Evolutionary conservation across 2,329 filamentous ascomycete species (phyloP).

Genomic region (Triangularia setosa): DNA sequence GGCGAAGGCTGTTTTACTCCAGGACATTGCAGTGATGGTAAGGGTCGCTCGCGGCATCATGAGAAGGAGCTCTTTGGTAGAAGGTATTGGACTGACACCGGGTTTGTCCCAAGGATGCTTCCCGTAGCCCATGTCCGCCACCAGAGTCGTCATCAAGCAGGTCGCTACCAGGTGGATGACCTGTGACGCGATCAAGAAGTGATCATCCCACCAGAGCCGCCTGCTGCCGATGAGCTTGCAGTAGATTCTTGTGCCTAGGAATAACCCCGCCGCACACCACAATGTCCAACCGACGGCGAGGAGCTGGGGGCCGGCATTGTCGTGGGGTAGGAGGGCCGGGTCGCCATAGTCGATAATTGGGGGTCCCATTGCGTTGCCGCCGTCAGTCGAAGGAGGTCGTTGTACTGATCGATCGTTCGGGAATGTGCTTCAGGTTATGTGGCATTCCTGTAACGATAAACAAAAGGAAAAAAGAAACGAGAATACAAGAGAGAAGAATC

Average conservation of each 20-base stretch:
- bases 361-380: background rate
- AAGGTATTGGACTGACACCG: background rate
- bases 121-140: slow-evolving; percentile 2
- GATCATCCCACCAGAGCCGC: slow-evolving; percentile 13
- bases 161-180: slow-evolving; percentile 4
- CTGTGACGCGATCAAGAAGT: slow-evolving; percentile 7
- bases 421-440: background rate
- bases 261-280: slow-evolving; percentile 4
- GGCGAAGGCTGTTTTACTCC: slow-evolving; percentile 37
- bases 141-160: background rate
- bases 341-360: background rate
- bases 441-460: too few species aligned
- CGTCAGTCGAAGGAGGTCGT: background rate
- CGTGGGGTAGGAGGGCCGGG: slow-evolving; percentile 2
- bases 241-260: slow-evolving; percentile 9
- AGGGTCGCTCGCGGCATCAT: slow-evolving; percentile 23
- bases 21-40: slow-evolving; percentile 29
- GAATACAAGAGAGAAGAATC: background rate
- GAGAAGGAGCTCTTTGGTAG: slow-evolving; percentile 16
- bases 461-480: background rate
- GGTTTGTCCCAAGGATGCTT: slow-evolving; percentile 13
- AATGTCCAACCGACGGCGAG: slow-evolving; percentile 9
- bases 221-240: slow-evolving; percentile 6
- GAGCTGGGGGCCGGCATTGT: slow-evolving; percentile 2
- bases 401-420: background rate